A percentile compares a stretch with the other conserved stretches of the same genome.
phyloP scores from a whole-genome alignment of 768 basidiomycete species.

The Mycena leptocephala region DNA sequence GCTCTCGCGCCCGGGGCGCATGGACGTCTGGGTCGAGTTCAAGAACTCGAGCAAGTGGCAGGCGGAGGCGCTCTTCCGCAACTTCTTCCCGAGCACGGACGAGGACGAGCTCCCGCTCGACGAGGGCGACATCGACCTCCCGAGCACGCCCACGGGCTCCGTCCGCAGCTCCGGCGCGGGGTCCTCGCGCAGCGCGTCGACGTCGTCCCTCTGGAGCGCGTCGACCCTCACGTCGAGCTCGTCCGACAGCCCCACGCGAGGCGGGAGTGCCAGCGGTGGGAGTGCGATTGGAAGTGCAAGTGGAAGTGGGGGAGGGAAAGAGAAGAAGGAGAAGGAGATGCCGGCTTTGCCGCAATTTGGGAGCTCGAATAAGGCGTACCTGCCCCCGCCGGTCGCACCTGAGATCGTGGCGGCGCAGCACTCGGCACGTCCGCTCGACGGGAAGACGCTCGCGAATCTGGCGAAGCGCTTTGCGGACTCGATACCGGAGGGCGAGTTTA shows the following conservation, averaged over 20 bases:
- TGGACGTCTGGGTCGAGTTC: slow-evolving; percentile 96
- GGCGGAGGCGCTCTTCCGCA: slow-evolving; percentile 89
- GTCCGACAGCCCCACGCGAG: slow-evolving; percentile 51
- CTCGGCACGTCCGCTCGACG: slow-evolving; percentile 77
- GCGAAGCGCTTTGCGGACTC: slow-evolving; percentile 87
- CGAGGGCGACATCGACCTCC: slow-evolving; percentile 43
- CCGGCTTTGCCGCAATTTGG: slow-evolving; percentile 62
- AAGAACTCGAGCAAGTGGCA: slow-evolving; percentile 90
- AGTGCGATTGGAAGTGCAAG: slow-evolving; percentile 39
- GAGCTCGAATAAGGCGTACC: slow-evolving; percentile 71
- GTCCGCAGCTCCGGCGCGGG: neutral
- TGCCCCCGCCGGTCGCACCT: slow-evolving; percentile 77
- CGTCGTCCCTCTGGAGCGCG: slow-evolving; percentile 37
- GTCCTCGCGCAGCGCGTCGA: slow-evolving; percentile 39
- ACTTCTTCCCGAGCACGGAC: slow-evolving; percentile 90
- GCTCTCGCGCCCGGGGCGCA: slow-evolving; percentile 91
- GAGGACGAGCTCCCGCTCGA: slow-evolving; percentile 52
- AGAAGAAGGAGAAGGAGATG: slow-evolving; percentile 23
- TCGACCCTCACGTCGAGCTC: slow-evolving; percentile 64
- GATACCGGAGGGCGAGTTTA: slow-evolving; percentile 90
- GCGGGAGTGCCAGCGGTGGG: slow-evolving; percentile 41
- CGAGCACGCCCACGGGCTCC: slow-evolving; percentile 29
- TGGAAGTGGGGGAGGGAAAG: slow-evolving; percentile 8
- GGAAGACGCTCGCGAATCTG: slow-evolving; percentile 73
- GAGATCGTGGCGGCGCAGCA: slow-evolving; percentile 73